Base-by-base conservation (phyloP, 495 filamentous ascomycete genomes). In the Parathielavia hyrcaniae region DNA sequence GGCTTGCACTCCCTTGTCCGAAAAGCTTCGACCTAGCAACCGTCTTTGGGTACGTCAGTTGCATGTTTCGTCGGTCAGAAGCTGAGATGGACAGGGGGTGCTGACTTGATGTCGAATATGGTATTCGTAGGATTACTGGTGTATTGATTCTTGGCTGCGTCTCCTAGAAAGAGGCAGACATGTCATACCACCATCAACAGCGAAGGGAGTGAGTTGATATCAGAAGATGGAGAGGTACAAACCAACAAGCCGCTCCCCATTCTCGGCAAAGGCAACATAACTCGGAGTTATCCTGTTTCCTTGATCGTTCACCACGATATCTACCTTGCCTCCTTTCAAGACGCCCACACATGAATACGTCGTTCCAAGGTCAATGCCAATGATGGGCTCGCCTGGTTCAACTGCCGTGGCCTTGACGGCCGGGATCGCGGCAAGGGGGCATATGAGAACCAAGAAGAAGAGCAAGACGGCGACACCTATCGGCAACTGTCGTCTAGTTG, bases 101-200 rank as follows among this genome's bases (percentile, higher is more conserved):
- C 64, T 50, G 20, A 65, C 84, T 98, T 98, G 73, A 95, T 89
- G 71, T 98, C 93, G 80, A 97, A 98, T 71, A 98, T 82, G 53
- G 95, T 98, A 81, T 97, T 97, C 63, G 76, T 73, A 22, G 95
- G 95, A 84, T 98, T 98, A 87, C 95, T 96, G 60, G 93, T 91
- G 69, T 91, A 91, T 79, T 97, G 95, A 77, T 97, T 97, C 85
- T 98, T 98, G 48, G 93, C 93, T 60, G 93, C 92, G 80, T 98
- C 93, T 75, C 93, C 93, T 64, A 41, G 0, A 6, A 26, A 40
- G 6, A 12, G 22, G 17, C 10, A 30, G 2, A 22, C 7, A 23
- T 32, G 54, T 39, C 11, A 47, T 22, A 0, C 12, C 4, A 8
- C 11, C 48, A 30, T 34, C 38, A 43, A 93, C 38, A 43, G 93